Evolutionary conservation across 257 asterid genomes (phyloP).

Genomic region (Nicotiana knightiana): DNA sequence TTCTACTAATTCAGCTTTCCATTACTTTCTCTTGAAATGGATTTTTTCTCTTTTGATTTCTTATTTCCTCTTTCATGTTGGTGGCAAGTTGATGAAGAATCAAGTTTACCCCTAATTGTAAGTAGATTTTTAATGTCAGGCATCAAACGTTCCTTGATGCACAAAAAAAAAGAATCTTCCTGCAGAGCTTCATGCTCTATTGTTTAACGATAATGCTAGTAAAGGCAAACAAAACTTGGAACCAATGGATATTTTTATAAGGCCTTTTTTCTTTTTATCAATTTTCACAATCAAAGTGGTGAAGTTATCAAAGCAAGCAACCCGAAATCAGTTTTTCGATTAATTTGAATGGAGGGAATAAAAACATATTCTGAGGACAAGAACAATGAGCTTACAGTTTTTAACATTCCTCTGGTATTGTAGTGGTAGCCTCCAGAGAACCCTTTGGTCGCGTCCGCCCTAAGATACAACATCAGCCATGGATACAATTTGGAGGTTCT

Average conservation of each 20-base stretch:
- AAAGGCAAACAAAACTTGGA: not conserved
- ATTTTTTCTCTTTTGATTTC: not conserved
- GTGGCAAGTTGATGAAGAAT: not conserved
- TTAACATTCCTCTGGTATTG: conserved; percentile 55
- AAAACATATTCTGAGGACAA: not conserved
- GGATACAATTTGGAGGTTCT: conserved; percentile 56
- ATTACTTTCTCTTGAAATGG: not conserved
- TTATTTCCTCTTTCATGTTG: not conserved
- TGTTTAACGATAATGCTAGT: not conserved
- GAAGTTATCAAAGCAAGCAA: not conserved
- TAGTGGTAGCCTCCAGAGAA: conserved; percentile 74
- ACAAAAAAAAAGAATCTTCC: not conserved
- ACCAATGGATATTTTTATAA: not conserved
- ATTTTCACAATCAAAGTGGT: not conserved
- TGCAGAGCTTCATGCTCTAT: not conserved
- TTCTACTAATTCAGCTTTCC: not conserved
- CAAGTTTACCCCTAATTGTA: not conserved
- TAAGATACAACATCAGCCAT: conserved; percentile 68
- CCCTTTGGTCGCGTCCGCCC: conserved; percentile 74
- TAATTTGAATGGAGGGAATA: not conserved
- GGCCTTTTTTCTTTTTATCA: not conserved
- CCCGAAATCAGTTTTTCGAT: not conserved
- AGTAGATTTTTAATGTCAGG: not conserved
- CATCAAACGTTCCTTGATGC: not conserved
- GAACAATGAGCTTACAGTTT: conserved; percentile 17